Percentiles rank a stretch among this genome's conserved stretches.
These are phyloP conservation scores for Hygrophoropsis aurantiaca DNA, from an alignment of 768 basidiomycete species.

Conservation along the genomic window DNA sequence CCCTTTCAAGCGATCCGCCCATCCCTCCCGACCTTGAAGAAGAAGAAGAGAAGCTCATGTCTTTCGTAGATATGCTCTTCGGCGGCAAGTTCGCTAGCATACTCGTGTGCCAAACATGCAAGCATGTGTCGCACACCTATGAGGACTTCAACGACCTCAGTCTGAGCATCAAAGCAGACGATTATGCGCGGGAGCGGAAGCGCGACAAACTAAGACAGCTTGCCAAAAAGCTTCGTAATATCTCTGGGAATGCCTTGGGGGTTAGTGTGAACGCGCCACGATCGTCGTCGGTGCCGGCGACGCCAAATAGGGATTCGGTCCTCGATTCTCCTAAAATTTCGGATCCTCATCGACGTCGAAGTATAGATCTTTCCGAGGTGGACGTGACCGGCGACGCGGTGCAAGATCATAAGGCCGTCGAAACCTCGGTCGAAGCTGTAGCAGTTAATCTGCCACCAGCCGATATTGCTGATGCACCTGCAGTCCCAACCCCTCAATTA, in stretches of 20 bases:
- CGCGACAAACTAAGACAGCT: conserved; percentile 76
- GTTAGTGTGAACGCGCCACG: conserved; percentile 39
- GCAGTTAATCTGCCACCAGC: conserved; percentile 1
- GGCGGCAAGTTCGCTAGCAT: conserved; percentile 87
- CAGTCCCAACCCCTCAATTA: conserved; percentile 4
- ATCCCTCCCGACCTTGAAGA: conserved; percentile 19
- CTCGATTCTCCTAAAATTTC: conserved; percentile 29
- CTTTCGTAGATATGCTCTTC: conserved; percentile 89
- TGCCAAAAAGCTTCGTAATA: conserved; percentile 59
- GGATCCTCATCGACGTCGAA: conserved; percentile 29
- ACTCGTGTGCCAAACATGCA: conserved; percentile 93
- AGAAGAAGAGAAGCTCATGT: conserved; percentile 53
- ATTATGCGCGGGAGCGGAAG: conserved; percentile 70
- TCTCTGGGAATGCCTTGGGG: conserved; percentile 29
- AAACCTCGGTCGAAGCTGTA: conserved; percentile 6
- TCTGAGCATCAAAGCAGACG: conserved; percentile 82
- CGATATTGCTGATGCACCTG: conserved; percentile 7
- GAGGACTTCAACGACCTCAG: conserved; percentile 96
- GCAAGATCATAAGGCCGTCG: conserved; percentile 29
- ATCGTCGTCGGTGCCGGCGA: conserved; percentile 59
- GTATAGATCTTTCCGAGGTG: conserved; percentile 32
- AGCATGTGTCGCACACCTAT: conserved; percentile 86
- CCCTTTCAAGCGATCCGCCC: conserved; percentile 1
- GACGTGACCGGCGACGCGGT: conserved; percentile 39
- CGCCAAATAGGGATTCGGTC: conserved; percentile 27